Conservation (phyloP, 1,284 basidiomycete genomes). For the Cerioporus squamosus region DNA sequence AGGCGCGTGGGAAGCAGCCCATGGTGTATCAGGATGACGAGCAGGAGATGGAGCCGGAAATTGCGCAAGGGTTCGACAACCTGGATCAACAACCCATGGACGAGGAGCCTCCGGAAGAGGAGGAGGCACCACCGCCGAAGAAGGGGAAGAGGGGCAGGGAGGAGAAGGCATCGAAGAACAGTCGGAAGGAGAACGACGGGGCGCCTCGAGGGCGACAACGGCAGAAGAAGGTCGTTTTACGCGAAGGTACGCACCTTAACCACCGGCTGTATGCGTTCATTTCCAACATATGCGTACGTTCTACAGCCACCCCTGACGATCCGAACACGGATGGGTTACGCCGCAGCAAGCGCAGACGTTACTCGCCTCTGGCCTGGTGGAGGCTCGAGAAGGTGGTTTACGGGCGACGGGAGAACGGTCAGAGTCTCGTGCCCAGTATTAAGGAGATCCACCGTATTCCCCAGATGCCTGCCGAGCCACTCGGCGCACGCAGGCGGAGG, state of each 20-base stretch:
- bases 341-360: constrained; percentile 73
- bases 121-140: constrained; percentile 1
- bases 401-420: constrained; percentile 57
- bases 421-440: constrained; percentile 76
- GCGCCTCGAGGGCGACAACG: constrained; percentile 30
- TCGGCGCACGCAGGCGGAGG: constrained; percentile 52
- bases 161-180: constrained; percentile 30
- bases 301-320: constrained; percentile 25
- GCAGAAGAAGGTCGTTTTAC: constrained; percentile 28
- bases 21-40: neutral
- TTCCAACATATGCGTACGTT: neutral
- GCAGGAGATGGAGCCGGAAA: constrained; percentile 55
- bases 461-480: constrained; percentile 61
- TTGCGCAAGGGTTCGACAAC: constrained; percentile 46
- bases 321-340: constrained; percentile 61
- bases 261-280: neutral
- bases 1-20: constrained; percentile 41
- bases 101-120: constrained; percentile 13
- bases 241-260: constrained; percentile 28
- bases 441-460: constrained; percentile 83
- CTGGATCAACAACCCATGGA: constrained; percentile 25
- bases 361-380: constrained; percentile 90
- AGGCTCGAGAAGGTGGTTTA: constrained; percentile 91
- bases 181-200: constrained; percentile 27
- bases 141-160: constrained; percentile 20